phyloP scores from a whole-genome alignment of 306 rosid species.

The Cicer bijugum region DNA sequence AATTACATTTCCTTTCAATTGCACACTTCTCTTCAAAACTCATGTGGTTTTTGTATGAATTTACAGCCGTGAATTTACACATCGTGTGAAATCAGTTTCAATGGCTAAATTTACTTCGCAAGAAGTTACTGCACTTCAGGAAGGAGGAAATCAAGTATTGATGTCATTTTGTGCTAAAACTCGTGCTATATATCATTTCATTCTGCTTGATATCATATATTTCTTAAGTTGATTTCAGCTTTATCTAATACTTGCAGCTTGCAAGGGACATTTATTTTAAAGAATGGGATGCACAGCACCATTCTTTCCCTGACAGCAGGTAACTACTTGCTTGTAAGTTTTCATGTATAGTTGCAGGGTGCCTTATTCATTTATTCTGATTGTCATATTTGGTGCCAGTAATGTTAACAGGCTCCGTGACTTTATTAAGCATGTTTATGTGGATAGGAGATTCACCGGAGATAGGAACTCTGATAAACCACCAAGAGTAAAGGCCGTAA shows the following conservation, averaged over 20 bases:
- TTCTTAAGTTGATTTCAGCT: slow-evolving; percentile 38
- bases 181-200: slow-evolving; percentile 28
- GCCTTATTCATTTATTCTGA: slow-evolving; percentile 48
- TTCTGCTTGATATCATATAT: slow-evolving; percentile 40
- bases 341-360: slow-evolving; percentile 30
- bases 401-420: slow-evolving; percentile 88
- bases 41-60: slow-evolving; percentile 37
- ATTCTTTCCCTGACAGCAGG: slow-evolving; percentile 90
- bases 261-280: slow-evolving; percentile 85
- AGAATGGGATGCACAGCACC: slow-evolving; percentile 85
- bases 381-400: slow-evolving; percentile 62
- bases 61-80: slow-evolving; percentile 94
- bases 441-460: slow-evolving; percentile 80
- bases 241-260: slow-evolving; percentile 59
- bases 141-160: slow-evolving; percentile 91
- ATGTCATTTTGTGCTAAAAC: slow-evolving; percentile 38
- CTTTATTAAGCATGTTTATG: slow-evolving; percentile 93
- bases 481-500: slow-evolving; percentile 66
- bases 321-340: slow-evolving; percentile 37
- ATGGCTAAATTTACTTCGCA: slow-evolving; percentile 96
- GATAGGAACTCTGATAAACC: slow-evolving; percentile 74
- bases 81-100: slow-evolving; percentile 89
- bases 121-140: slow-evolving; percentile 94
- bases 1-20: slow-evolving; percentile 21
- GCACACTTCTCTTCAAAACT: slow-evolving; percentile 35